Percentiles rank a stretch among this genome's conserved stretches.
phyloP scores from a whole-genome alignment of 805 yeast genomes.

The Lachancea meyersii region DNA sequence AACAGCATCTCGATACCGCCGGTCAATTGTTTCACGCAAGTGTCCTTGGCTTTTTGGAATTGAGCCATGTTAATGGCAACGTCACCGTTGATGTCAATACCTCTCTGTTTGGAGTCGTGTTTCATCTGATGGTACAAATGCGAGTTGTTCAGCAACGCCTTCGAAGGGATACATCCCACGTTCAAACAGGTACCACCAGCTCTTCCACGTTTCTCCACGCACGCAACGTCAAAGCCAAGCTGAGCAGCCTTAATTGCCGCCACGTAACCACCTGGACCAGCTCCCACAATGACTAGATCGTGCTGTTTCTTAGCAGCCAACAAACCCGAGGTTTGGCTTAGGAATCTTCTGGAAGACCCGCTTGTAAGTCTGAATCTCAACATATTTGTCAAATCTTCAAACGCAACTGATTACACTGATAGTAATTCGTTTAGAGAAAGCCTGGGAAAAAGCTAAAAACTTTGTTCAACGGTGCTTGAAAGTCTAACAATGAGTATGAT shows the following conservation, averaged over 20 bases:
- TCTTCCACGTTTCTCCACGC: constrained; percentile 93
- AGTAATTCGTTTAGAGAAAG: background rate
- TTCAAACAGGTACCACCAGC: constrained; percentile 98
- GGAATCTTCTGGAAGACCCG: constrained; percentile 3
- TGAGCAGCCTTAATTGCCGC: constrained; percentile 99
- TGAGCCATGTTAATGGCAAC: constrained; percentile 68
- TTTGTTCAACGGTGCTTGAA: background rate
- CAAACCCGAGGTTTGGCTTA: constrained; percentile 11
- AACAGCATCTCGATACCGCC: constrained; percentile 91
- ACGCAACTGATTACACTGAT: background rate
- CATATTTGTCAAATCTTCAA: constrained; percentile 1
- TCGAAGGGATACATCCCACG: constrained; percentile 99
- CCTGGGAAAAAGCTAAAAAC: background rate
- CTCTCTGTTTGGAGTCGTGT: constrained; percentile 79
- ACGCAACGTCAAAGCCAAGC: constrained; percentile 88
- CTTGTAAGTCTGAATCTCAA: constrained; percentile 6
- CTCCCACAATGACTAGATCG: constrained; percentile 93
- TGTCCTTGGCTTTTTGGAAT: constrained; percentile 89
- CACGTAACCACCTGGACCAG: constrained; percentile 99
- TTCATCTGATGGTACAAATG: constrained; percentile 84
- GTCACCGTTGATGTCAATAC: constrained; percentile 72
- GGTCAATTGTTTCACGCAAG: constrained; percentile 82
- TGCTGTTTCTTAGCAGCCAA: constrained; percentile 44
- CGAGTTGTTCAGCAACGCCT: constrained; percentile 90
- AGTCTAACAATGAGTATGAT: background rate